Conservation (phyloP, 495 filamentous ascomycete genomes). For the Lindgomyces ingoldianus region DNA sequence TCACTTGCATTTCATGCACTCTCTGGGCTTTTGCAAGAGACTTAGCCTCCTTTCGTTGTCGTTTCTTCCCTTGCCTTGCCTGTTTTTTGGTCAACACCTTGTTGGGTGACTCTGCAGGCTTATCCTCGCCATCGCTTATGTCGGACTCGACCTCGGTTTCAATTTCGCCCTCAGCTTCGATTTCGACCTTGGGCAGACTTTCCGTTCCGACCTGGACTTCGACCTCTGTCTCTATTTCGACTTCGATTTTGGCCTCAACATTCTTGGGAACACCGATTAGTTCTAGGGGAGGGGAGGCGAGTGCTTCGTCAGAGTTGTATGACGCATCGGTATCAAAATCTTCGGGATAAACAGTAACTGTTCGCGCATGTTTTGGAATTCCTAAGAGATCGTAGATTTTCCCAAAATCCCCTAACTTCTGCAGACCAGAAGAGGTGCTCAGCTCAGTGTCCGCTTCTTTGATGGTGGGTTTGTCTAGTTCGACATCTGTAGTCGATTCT, state of each 20-base stretch:
- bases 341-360: not conserved
- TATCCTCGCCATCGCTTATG: no score
- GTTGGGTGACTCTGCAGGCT: no score
- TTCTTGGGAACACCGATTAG: not conserved
- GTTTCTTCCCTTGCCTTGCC: not conserved
- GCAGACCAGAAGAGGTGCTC: not conserved
- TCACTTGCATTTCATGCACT: not conserved
- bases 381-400: constrained; percentile 4
- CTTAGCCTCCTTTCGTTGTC: not conserved
- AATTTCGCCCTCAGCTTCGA: not conserved
- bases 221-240: not conserved
- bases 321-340: not conserved
- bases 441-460: not conserved
- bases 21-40: not conserved
- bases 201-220: no score
- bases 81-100: not conserved
- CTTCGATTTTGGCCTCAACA: not conserved
- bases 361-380: not conserved
- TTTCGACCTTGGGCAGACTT: no score
- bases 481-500: not conserved
- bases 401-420: constrained; percentile 10
- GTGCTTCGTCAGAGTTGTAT: not conserved
- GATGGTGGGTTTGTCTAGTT: not conserved
- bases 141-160: not conserved
- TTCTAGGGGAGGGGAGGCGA: not conserved